Conservation (phyloP, 1,284 basidiomycete genomes). For the Paramarasmius palmivorus region DNA sequence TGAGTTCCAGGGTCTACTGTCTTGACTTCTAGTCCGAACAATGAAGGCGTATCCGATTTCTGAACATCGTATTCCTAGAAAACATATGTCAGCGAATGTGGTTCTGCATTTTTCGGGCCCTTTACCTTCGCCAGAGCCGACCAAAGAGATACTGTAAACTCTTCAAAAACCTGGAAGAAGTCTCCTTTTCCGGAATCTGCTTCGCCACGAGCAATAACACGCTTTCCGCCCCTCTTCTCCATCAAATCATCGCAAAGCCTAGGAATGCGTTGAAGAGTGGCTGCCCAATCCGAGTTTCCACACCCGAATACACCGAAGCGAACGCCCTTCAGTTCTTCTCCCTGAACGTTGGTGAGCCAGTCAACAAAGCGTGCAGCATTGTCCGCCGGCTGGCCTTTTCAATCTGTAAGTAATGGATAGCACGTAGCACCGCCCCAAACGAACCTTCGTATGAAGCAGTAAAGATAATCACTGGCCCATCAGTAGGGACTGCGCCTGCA, state of each 20-base stretch:
- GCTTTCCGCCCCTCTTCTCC: slow-evolving; percentile 38
- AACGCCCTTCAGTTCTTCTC: slow-evolving; percentile 34
- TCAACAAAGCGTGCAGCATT: slow-evolving; percentile 50
- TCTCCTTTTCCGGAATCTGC: slow-evolving; percentile 44
- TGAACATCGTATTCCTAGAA: slow-evolving; percentile 31
- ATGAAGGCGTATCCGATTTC: slow-evolving; percentile 19
- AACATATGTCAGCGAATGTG: no score
- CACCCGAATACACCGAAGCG: slow-evolving; percentile 54
- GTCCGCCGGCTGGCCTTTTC: slow-evolving; percentile 45
- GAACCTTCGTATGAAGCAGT: slow-evolving; percentile 56
- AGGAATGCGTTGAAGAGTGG: slow-evolving; percentile 54
- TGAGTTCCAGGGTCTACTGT: slow-evolving; percentile 33
- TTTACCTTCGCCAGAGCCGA: slow-evolving; percentile 34
- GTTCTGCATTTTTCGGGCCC: no score
- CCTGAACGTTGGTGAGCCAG: slow-evolving; percentile 36
- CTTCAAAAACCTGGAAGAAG: slow-evolving; percentile 49
- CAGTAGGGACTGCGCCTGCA: slow-evolving; percentile 39
- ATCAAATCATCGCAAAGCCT: slow-evolving; percentile 41
- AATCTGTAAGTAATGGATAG: not conserved
- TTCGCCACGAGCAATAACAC: slow-evolving; percentile 39
- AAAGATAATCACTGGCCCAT: slow-evolving; percentile 49
- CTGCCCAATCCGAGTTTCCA: slow-evolving; percentile 54
- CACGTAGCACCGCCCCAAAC: not conserved
- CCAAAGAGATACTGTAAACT: slow-evolving; percentile 45
- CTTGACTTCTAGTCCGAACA: slow-evolving; percentile 30